These are phyloP conservation scores for Acer negundo DNA, from an alignment of 345 rosid genomes.

Conservation along the genomic window DNA sequence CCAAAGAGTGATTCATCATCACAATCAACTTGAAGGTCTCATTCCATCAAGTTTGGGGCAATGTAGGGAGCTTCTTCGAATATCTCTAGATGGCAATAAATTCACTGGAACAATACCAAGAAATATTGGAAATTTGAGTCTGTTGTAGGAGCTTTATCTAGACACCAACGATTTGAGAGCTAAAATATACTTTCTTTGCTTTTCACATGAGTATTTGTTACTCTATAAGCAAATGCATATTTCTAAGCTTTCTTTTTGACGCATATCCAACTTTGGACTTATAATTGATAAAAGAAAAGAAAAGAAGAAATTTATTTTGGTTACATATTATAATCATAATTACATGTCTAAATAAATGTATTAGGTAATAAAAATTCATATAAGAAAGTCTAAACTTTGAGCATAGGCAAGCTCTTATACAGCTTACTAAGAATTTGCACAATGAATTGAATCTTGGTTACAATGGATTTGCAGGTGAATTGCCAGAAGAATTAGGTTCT, in stretches of 20 bases:
- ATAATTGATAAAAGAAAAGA: too few relatives aligned
- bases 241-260: neutral
- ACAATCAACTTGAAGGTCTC: slow-evolving; percentile 2
- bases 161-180: neutral
- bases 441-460: too few relatives aligned
- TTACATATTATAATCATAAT: too few relatives aligned
- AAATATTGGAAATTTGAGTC: neutral
- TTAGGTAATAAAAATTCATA: too few relatives aligned
- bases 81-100: slow-evolving; percentile 2
- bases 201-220: neutral
- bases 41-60: slow-evolving; percentile 4
- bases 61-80: neutral
- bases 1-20: neutral
- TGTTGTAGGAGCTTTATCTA: slow-evolving; percentile 2
- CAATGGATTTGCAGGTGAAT: neutral
- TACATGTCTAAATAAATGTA: too few relatives aligned
- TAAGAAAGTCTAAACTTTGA: too few relatives aligned
- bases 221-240: neutral
- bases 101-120: slow-evolving; percentile 19
- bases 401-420: neutral
- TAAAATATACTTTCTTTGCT: neutral
- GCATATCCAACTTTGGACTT: neutral
- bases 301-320: too few relatives aligned
- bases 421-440: neutral
- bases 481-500: neutral